phyloP scores from a whole-genome alignment of 116 monocot genomes.

The Phalaenopsis hybrid region DNA sequence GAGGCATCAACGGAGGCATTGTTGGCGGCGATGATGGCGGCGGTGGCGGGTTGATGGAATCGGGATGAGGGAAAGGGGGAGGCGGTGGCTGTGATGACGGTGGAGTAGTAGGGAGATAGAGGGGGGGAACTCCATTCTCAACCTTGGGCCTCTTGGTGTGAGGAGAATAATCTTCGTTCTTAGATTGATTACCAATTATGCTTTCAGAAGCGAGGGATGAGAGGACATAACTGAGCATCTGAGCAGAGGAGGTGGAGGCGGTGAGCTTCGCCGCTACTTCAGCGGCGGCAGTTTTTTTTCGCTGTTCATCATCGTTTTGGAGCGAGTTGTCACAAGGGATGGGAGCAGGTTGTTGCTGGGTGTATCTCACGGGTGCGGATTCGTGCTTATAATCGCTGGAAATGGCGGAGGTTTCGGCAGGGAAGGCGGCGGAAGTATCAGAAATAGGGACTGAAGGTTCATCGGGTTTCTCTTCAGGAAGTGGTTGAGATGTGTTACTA shows the following conservation, averaged over 20 bases:
- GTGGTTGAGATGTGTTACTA: neutral
- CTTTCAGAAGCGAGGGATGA: constrained; percentile 60
- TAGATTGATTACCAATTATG: constrained; percentile 19
- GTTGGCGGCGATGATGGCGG: constrained; percentile 7
- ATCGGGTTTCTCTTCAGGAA: constrained; percentile 13
- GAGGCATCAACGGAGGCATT: too few relatives aligned
- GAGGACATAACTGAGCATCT: constrained; percentile 59
- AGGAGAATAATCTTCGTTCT: constrained; percentile 31
- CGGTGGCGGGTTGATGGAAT: constrained; percentile 16
- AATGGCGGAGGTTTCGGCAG: constrained; percentile 10
- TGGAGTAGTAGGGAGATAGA: constrained; percentile 8
- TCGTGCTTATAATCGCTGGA: constrained; percentile 16
- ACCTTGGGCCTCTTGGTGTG: constrained; percentile 46
- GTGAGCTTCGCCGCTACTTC: constrained; percentile 61
- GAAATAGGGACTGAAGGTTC: constrained; percentile 6
- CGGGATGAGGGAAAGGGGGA: constrained; percentile 30
- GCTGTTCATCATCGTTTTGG: constrained; percentile 24
- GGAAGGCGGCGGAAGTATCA: neutral
- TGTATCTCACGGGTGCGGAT: constrained; percentile 13
- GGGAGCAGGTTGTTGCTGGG: constrained; percentile 13
- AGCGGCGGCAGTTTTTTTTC: constrained; percentile 46
- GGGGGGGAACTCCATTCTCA: constrained; percentile 16
- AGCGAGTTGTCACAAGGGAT: neutral
- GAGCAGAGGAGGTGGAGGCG: constrained; percentile 54
- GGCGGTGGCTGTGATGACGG: constrained; percentile 25